phyloP scores from a whole-genome alignment of 148 eudicot species.

The Polygonum maritimum region DNA sequence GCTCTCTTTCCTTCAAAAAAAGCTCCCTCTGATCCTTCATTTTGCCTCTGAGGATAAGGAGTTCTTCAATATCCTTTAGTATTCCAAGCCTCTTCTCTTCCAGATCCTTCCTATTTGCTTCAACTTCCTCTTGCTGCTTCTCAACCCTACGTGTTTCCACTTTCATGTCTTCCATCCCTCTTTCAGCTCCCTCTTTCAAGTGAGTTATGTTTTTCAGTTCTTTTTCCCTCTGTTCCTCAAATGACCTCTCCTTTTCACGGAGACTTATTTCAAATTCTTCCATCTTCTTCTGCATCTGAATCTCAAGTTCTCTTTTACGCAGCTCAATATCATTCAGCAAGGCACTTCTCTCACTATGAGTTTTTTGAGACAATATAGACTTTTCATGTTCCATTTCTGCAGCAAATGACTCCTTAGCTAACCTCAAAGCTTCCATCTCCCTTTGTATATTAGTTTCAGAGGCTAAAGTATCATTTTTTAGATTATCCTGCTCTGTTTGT shows the following conservation, averaged over 20 bases:
- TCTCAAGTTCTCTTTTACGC: constrained; percentile 61
- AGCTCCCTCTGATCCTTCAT: constrained; percentile 84
- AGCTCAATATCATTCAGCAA: constrained; percentile 63
- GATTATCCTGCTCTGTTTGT: constrained; percentile 56
- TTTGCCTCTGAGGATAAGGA: constrained; percentile 62
- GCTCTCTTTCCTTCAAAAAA: constrained; percentile 72
- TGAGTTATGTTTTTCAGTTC: constrained; percentile 52
- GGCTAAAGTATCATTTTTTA: constrained; percentile 52
- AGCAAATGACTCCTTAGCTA: constrained; percentile 68
- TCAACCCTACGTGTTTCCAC: constrained; percentile 44
- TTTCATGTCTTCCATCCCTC: constrained; percentile 77
- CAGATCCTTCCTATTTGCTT: constrained; percentile 53
- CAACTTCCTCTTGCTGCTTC: constrained; percentile 56
- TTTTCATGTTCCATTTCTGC: constrained; percentile 80
- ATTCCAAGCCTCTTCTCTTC: constrained; percentile 68
- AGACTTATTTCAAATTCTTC: constrained; percentile 58
- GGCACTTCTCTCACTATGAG: constrained; percentile 47
- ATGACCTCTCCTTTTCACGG: constrained; percentile 42
- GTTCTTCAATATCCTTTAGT: constrained; percentile 76
- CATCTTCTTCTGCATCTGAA: constrained; percentile 43
- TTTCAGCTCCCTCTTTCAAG: constrained; percentile 45
- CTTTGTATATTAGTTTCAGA: constrained; percentile 53
- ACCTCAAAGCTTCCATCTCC: constrained; percentile 66
- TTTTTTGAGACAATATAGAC: constrained; percentile 48
- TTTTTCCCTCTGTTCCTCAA: constrained; percentile 63